Evolutionary conservation across 2,329 filamentous ascomycete genomes (phyloP).

Genomic region (Sordariomycetes sp.): DNA sequence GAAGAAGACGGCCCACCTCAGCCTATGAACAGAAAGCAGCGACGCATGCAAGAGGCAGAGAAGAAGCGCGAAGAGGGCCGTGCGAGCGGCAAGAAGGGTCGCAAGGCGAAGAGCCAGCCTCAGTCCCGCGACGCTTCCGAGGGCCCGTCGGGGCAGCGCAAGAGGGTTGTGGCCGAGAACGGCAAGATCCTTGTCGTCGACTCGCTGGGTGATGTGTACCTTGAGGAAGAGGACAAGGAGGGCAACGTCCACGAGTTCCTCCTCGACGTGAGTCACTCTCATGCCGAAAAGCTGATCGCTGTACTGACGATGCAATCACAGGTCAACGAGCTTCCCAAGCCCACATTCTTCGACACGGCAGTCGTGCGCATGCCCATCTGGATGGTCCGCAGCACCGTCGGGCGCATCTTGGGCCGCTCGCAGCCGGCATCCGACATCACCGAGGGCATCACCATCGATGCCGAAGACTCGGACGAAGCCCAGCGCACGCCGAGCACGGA

Average conservation of each 20-base stretch:
- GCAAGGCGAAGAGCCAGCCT: conserved; percentile 20
- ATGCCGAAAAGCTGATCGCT: not conserved
- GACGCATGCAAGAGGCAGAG: conserved; percentile 81
- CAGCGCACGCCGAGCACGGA: conserved; percentile 46
- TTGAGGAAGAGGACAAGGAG: conserved; percentile 87
- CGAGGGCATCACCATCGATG: conserved; percentile 25
- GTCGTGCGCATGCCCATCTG: conserved; percentile 71
- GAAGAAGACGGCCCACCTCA: conserved; percentile 38
- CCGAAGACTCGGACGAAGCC: conserved; percentile 38
- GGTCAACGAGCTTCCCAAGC: conserved; percentile 70
- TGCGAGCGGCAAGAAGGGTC: conserved; percentile 37
- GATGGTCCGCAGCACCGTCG: conserved; percentile 50
- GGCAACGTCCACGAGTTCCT: conserved; percentile 76
- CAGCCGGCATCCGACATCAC: conserved; percentile 24
- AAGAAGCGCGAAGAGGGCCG: conserved; percentile 60
- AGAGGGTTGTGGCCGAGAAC: conserved; percentile 86
- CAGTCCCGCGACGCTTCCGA: conserved; percentile 36
- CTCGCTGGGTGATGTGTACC: conserved; percentile 80
- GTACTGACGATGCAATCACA: conserved; percentile 22
- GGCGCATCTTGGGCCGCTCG: conserved; percentile 39
- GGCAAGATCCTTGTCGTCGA: conserved; percentile 93
- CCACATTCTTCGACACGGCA: conserved; percentile 74
- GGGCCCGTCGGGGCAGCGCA: conserved; percentile 67
- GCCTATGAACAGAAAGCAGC: conserved; percentile 74
- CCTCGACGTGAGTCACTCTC: conserved; percentile 61